Conservation (phyloP, 495 filamentous ascomycete species). For the Aspergillus ostianus region DNA sequence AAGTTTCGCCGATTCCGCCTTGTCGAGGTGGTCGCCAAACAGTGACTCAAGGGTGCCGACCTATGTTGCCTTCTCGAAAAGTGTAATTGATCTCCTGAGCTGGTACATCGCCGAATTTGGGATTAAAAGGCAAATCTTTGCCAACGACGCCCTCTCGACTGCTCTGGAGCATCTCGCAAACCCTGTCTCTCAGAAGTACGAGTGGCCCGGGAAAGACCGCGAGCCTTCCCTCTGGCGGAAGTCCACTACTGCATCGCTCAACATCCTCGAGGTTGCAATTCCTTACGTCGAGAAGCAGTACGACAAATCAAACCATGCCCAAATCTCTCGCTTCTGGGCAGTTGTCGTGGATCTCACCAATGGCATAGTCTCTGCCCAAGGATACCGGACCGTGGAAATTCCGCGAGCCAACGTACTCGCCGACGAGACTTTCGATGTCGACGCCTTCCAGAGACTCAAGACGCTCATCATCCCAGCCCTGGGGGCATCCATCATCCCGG, state of each 20-base stretch:
- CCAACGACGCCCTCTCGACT: slow-evolving; percentile 56
- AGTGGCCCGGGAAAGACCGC: slow-evolving; percentile 55
- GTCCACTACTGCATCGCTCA: slow-evolving; percentile 66
- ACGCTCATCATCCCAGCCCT: slow-evolving; percentile 72
- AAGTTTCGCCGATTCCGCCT: slow-evolving; percentile 58
- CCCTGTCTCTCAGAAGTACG: slow-evolving; percentile 75
- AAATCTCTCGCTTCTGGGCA: slow-evolving; percentile 42
- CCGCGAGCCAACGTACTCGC: slow-evolving; percentile 24
- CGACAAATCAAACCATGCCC: slow-evolving; percentile 21
- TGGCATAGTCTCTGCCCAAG: slow-evolving; percentile 42
- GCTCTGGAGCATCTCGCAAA: slow-evolving; percentile 62
- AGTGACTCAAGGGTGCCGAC: slow-evolving; percentile 55
- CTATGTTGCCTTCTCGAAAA: slow-evolving; percentile 82
- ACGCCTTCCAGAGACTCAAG: slow-evolving; percentile 65
- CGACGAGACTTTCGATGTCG: slow-evolving; percentile 76
- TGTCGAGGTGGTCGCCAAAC: slow-evolving; percentile 52
- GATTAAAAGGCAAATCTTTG: slow-evolving; percentile 62
- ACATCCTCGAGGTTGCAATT: slow-evolving; percentile 66
- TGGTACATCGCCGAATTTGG: slow-evolving; percentile 62
- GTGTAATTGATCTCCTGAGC: slow-evolving; percentile 67
- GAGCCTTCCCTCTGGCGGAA: slow-evolving; percentile 73
- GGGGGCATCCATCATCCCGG: slow-evolving; percentile 60
- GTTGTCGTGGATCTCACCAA: slow-evolving; percentile 37
- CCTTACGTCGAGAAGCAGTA: slow-evolving; percentile 58
- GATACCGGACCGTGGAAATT: slow-evolving; percentile 31